Evolutionary conservation across 2,329 filamentous ascomycete genomes (phyloP).

Genomic region (Hypocreales sp.): DNA sequence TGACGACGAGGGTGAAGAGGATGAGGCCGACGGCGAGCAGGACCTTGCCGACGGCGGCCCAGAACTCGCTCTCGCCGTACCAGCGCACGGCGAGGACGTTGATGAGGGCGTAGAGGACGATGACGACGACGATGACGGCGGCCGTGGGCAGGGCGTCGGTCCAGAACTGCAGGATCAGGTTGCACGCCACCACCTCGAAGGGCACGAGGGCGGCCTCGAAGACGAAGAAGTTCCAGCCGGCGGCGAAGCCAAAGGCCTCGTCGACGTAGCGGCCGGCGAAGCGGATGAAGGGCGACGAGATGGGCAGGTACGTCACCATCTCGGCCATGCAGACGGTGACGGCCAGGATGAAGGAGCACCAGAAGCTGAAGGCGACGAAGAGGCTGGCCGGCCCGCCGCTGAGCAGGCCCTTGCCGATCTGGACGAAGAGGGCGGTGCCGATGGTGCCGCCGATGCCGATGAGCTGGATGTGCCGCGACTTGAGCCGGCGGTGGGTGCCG

Average conservation of each 20-base stretch:
- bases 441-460: slow-evolving; percentile 51
- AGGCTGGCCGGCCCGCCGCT: slow-evolving; percentile 43
- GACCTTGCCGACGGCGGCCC: slow-evolving; percentile 56
- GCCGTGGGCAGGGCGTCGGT: slow-evolving; percentile 42
- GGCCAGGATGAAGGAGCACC: slow-evolving; percentile 45
- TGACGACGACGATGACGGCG: slow-evolving; percentile 42
- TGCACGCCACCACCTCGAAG: slow-evolving; percentile 51
- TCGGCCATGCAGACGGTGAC: slow-evolving; percentile 51
- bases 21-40: slow-evolving; percentile 57
- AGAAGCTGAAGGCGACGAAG: slow-evolving; percentile 44
- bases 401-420: slow-evolving; percentile 42
- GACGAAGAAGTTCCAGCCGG: slow-evolving; percentile 61
- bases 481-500: slow-evolving; percentile 35
- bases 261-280: slow-evolving; percentile 65
- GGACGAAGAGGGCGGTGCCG: slow-evolving; percentile 42
- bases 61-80: slow-evolving; percentile 68
- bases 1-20: slow-evolving; percentile 65
- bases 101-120: slow-evolving; percentile 32
- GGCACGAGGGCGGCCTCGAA: slow-evolving; percentile 54
- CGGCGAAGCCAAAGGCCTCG: slow-evolving; percentile 57
- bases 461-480: slow-evolving; percentile 40
- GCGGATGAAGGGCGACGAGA: slow-evolving; percentile 64
- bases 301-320: slow-evolving; percentile 64
- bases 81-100: slow-evolving; percentile 60
- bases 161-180: slow-evolving; percentile 48